Evolutionary conservation across 306 rosid species (phyloP), one percentile per base, ranked within the genome.

Genomic region (Glycine latifolia): DNA sequence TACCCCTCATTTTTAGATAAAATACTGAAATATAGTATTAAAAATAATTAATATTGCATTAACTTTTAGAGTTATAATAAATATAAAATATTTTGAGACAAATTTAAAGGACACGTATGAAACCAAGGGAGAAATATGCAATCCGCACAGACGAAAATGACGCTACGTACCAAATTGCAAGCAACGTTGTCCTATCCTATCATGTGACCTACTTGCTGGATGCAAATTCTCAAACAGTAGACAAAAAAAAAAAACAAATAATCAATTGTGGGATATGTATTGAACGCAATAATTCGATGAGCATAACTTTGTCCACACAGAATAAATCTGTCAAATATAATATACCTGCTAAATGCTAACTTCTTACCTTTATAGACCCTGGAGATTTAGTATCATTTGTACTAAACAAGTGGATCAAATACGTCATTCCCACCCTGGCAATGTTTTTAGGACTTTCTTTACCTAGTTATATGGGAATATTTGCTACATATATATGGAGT

Each of bases 161-260:
- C 11, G 58, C 8, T 67, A 20, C 3, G 0, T 37, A 55, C 31
- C 31, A 43, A 68, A 35, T 55, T 54, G 82, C 65, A 10, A 60
- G 41, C 67, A 44, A 44, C 14, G 3, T 56, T 75, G 77, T 58
- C 55, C 8, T 65, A 75, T 58, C 55, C 8, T 65, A 75, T 75
- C n/a, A 75, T 56, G 71, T 56, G 9, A 31, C 33, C 69, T 5
- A 46, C 31, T 66, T 11, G 17, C 33, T 10, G 63, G 49, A 48
- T 76, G 61, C 69, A 81, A 47, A 75, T 81, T 58, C 73, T 67
- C 17, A 33, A 67, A 55, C 0, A 16, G 37, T 67, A 15, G 61
- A 74, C 70, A 44, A 54, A 20, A 62, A 54, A 71, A 73, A 61
- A 20, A 20, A 46, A 35, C 55, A 47, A 20, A 35, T 68, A 48